Evolutionary conservation across 1,284 basidiomycete genomes (phyloP).

Genomic region (Pterulicium gracile): DNA sequence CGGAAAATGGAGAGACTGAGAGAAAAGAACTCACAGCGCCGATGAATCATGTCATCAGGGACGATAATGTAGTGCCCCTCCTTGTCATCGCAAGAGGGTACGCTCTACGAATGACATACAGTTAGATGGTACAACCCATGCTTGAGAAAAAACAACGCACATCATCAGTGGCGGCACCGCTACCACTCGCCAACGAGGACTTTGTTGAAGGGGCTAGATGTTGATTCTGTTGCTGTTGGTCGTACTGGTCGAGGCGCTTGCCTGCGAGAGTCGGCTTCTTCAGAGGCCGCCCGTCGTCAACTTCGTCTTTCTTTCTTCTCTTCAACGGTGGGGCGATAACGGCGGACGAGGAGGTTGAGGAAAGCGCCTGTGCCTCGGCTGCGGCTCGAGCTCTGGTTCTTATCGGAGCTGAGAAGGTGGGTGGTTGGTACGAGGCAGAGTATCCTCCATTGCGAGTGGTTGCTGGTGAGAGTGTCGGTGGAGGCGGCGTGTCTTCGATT

Average conservation of each 20-base stretch:
- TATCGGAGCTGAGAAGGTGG: conserved; percentile 59
- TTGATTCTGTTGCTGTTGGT: conserved; percentile 28
- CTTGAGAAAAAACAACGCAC: conserved; percentile 29
- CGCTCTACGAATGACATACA: conserved; percentile 44
- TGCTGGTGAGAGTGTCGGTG: conserved; percentile 65
- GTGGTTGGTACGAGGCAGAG: conserved; percentile 70
- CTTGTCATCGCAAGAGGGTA: conserved; percentile 79
- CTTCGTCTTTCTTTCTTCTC: conserved; percentile 67
- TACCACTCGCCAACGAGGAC: conserved; percentile 47
- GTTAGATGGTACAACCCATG: conserved; percentile 17
- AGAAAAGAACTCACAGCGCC: conserved; percentile 52
- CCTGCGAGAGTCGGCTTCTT: conserved; percentile 46
- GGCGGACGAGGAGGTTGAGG: conserved; percentile 51
- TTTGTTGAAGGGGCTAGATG: conserved; percentile 37
- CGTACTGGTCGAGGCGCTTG: conserved; percentile 15
- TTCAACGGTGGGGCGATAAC: conserved; percentile 55
- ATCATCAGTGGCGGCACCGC: conserved; percentile 49
- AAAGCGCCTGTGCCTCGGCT: conserved; percentile 66
- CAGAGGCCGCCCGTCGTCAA: conserved; percentile 49
- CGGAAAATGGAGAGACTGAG: conserved; percentile 5
- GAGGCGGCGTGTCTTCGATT: conserved; percentile 77
- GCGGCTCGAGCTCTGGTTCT: conserved; percentile 73
- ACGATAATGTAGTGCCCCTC: conserved; percentile 93
- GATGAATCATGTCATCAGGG: conserved; percentile 78
- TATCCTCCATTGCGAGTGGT: conserved; percentile 52